Base-by-base conservation (phyloP, 73 alveolate species). In the Paramecium sonneborni region DNA sequence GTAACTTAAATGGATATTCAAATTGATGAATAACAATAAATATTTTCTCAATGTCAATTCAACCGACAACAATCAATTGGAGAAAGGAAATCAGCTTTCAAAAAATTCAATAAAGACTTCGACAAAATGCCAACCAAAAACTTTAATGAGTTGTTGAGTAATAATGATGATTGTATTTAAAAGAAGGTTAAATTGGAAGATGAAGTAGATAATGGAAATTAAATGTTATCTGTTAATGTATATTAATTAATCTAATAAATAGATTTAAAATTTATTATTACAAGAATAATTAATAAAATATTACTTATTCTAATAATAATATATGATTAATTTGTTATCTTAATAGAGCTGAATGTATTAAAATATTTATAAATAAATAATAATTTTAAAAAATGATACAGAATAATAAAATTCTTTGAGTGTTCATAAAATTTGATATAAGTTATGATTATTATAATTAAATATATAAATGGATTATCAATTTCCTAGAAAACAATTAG, bases 401-500 rank as follows among this genome's bases (percentile, higher is more conserved):
- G 2, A 35, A 35, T 46, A 12, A 46, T 46, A 46, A 14, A 46
- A 6, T 35, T 2, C 6, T 35, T 35, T 35, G 43, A 35, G 2
- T 35, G 43, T 35, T 35, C 43, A 35, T 2, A 35, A 4, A 35
- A 52, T 52, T 18, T 18, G 68, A 18, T 18, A 18, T 18, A 21
- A 52, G 32, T 52, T 3, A 52, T 52, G 57, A 1, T 21, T 14
- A 14, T 46, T 14, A 14, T 14, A 52, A 5, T 52, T 5, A 52
- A 52, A 5, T 5, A 52, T n/a, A 18, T 18, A 52, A 43, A 79
- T 79, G 90, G 90, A 79, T 79, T 21, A 79, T 44, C 43, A 79
- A 79, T 79, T 79, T 46, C 90, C 90, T 6, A 88, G 76, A 72
- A 88, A 88, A 14, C 69, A 88, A 68, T 88, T 43, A 20, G 38